A percentile compares a stretch with the other conserved stretches of the same genome.
Conservation (phyloP, 495 filamentous ascomycete species). For the Penicillium steckii region DNA sequence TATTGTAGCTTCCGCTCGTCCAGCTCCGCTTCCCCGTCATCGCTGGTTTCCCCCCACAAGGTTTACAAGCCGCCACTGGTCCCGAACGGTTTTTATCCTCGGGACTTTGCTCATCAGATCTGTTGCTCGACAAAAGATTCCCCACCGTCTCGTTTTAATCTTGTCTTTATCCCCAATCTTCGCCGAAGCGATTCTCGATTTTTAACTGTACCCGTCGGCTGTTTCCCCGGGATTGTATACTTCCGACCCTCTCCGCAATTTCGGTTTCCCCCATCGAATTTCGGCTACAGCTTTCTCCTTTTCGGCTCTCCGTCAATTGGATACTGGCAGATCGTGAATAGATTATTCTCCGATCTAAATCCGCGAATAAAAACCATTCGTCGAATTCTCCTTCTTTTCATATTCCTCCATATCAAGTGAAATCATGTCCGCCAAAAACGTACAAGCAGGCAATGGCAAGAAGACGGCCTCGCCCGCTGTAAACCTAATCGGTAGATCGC, state of each 20-base stretch:
- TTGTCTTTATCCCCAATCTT: neutral
- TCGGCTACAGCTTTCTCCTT: conserved; percentile 8
- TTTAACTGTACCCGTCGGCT: conserved; percentile 4
- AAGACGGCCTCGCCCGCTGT: conserved; percentile 83
- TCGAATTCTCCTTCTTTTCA: neutral
- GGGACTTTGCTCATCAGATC: conserved; percentile 8
- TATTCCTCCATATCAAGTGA: conserved; percentile 12
- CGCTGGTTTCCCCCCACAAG: conserved; percentile 26
- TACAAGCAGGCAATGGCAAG: conserved; percentile 63
- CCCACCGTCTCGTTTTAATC: conserved; percentile 3
- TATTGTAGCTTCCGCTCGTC: conserved; percentile 41
- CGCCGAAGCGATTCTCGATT: neutral
- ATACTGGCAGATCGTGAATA: neutral
- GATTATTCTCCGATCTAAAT: neutral
- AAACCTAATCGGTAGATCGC: conserved; percentile 79
- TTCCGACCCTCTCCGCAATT: conserved; percentile 26
- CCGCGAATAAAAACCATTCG: neutral
- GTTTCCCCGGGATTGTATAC: conserved; percentile 25
- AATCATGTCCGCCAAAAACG: conserved; percentile 64
- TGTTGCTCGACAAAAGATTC: neutral
- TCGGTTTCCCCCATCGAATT: conserved; percentile 12
- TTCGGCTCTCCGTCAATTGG: conserved; percentile 6
- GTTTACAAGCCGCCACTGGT: conserved; percentile 32
- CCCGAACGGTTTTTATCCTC: conserved; percentile 16
- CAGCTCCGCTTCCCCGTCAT: conserved; percentile 47